These are phyloP conservation scores for Dryadomyces quercus-mongolicae DNA, from an alignment of 2,329 filamentous ascomycete species.

Conservation along the genomic window DNA sequence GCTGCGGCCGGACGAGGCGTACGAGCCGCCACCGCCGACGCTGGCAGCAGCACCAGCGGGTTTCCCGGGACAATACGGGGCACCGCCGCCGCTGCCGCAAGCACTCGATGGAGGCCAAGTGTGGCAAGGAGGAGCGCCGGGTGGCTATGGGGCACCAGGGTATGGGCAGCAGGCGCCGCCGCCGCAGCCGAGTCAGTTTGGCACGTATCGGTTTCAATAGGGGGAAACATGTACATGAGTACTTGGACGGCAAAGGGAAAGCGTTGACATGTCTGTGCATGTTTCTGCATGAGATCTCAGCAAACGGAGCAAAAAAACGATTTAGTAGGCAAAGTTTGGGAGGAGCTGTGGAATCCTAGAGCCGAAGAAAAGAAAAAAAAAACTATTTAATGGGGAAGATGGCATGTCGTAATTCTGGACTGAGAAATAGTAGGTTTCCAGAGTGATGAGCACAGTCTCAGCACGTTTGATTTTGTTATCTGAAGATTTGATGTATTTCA, in stretches of 20 bases:
- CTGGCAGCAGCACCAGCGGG: not conserved
- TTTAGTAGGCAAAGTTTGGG: not conserved
- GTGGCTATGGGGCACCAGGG: not conserved
- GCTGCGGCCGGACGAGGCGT: slow-evolving; percentile 34
- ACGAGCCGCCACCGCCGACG: slow-evolving; percentile 26
- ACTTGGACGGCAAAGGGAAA: too few relatives aligned
- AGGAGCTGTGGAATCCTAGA: not conserved
- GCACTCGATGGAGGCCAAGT: not conserved
- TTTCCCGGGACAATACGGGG: not conserved
- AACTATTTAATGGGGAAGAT: not conserved
- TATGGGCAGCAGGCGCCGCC: slow-evolving; percentile 4
- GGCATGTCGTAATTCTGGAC: not conserved
- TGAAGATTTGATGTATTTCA: too few relatives aligned
- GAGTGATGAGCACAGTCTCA: not conserved
- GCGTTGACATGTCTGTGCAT: too few relatives aligned
- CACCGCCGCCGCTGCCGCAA: slow-evolving; percentile 14
- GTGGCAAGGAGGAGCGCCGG: not conserved
- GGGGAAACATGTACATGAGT: not conserved
- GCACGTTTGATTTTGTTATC: not conserved
- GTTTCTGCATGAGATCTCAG: not conserved
- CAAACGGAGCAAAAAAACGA: not conserved
- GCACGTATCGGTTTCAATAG: slow-evolving; percentile 11
- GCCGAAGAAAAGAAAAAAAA: not conserved
- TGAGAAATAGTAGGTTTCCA: not conserved
- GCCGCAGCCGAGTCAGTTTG: slow-evolving; percentile 3